phyloP scores from a whole-genome alignment of 805 yeast species.

The Starmerella floricola region DNA sequence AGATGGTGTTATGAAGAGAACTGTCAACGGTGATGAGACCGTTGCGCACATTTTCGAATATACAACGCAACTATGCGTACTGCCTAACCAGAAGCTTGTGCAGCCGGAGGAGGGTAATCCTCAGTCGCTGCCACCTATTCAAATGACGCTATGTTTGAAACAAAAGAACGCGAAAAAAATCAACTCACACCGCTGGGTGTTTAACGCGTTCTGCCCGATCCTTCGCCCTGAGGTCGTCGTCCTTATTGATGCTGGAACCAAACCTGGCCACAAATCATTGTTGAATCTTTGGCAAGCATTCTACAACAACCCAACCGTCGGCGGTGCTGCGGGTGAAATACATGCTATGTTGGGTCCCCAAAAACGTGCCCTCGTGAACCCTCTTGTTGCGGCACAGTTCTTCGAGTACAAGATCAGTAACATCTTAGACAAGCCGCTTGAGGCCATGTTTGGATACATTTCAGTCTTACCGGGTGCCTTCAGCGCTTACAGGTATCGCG shows the following conservation, averaged over 20 bases:
- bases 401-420: conserved; percentile 58
- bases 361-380: conserved; percentile 36
- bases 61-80: conserved; percentile 41
- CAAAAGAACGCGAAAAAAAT: conserved; percentile 53
- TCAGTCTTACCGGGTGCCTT: conserved; percentile 60
- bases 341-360: conserved; percentile 45
- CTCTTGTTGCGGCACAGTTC: conserved; percentile 53
- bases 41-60: conserved; percentile 57
- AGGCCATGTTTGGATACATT: conserved; percentile 51
- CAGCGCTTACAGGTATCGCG: conserved; percentile 50
- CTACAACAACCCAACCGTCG: conserved; percentile 45
- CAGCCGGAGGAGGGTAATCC: conserved; percentile 44
- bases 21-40: conserved; percentile 47
- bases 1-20: conserved; percentile 51
- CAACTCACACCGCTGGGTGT: conserved; percentile 59
- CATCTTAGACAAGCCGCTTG: conserved; percentile 55
- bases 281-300: conserved; percentile 53
- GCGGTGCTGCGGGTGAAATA: conserved; percentile 65
- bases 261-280: conserved; percentile 46
- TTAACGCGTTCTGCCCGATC: conserved; percentile 49
- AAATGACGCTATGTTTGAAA: conserved; percentile 47
- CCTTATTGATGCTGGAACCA: conserved; percentile 53
- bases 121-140: conserved; percentile 44
- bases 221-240: conserved; percentile 47
- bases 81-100: conserved; percentile 36